Conservation (phyloP, 1,284 basidiomycete species). For the Paramarasmius palmivorus region DNA sequence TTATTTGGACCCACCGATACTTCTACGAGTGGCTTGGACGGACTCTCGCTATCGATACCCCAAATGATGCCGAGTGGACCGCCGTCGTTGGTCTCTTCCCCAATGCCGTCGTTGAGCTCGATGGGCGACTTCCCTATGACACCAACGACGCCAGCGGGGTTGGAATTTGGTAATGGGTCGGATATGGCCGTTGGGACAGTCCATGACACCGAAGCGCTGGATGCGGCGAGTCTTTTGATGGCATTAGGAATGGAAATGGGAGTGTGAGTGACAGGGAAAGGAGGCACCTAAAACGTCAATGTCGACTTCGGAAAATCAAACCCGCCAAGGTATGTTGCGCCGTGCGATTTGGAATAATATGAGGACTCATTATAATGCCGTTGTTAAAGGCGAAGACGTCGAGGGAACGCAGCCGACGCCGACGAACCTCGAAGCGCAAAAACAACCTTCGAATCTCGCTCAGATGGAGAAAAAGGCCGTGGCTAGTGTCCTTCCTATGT, state of each 20-base stretch:
- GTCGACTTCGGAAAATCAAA: not conserved
- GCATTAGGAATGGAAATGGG: not conserved
- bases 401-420: slow-evolving; percentile 1
- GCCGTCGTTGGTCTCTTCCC: slow-evolving; percentile 18
- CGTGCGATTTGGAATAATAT: slow-evolving; percentile 28
- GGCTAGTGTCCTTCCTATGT: slow-evolving; percentile 2
- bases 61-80: slow-evolving; percentile 12
- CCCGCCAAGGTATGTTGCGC: slow-evolving; percentile 39
- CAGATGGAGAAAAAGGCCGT: slow-evolving; percentile 15
- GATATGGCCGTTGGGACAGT: not conserved
- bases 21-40: not conserved
- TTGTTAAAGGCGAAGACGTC: slow-evolving; percentile 15
- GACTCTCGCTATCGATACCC: slow-evolving; percentile 9
- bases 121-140: slow-evolving; percentile 15
- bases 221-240: not conserved
- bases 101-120: slow-evolving; percentile 19
- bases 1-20: not conserved
- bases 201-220: not conserved
- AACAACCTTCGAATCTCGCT: slow-evolving; percentile 25
- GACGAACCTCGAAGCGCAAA: slow-evolving; percentile 10
- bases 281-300: not conserved
- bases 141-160: slow-evolving; percentile 11
- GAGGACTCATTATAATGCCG: slow-evolving; percentile 21
- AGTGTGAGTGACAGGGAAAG: not conserved
- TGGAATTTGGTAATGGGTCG: not conserved